Evolutionary conservation across 192 early-diverging fungal genomes (phyloP).

Genomic region (Jimgerdemannia lactiflua): DNA sequence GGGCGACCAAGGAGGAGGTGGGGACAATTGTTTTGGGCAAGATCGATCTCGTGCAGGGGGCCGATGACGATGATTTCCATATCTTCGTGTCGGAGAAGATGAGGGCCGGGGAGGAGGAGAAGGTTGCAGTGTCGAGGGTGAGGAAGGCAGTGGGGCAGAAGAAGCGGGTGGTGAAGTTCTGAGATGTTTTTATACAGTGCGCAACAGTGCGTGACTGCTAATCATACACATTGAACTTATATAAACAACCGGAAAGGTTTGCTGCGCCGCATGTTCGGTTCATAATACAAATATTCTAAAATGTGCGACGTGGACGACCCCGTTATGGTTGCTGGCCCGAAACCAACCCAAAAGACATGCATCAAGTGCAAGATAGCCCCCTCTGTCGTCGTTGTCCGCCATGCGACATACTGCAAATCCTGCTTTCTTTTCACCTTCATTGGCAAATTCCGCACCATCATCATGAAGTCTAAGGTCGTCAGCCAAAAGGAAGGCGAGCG

Average conservation of each 20-base stretch:
- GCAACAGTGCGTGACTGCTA: no score
- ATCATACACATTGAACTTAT: no score
- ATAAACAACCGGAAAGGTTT: no score
- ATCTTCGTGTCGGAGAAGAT: slow-evolving; percentile 60
- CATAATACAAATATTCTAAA: neutral
- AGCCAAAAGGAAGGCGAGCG: slow-evolving; percentile 41
- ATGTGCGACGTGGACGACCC: neutral
- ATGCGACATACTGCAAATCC: slow-evolving; percentile 76
- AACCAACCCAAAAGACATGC: slow-evolving; percentile 34
- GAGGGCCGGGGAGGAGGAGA: slow-evolving; percentile 15
- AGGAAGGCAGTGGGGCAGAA: slow-evolving; percentile 9
- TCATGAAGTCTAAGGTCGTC: slow-evolving; percentile 46
- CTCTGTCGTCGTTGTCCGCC: slow-evolving; percentile 65
- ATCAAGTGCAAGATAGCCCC: slow-evolving; percentile 75
- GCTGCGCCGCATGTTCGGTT: no score
- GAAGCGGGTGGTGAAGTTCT: no score
- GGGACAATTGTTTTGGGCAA: slow-evolving; percentile 65
- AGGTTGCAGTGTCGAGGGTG: slow-evolving; percentile 26
- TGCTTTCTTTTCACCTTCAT: slow-evolving; percentile 71
- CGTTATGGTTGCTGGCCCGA: neutral
- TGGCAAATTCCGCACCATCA: slow-evolving; percentile 65
- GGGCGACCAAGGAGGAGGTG: slow-evolving; percentile 55
- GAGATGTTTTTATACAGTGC: no score
- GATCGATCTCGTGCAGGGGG: slow-evolving; percentile 80
- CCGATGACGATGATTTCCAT: slow-evolving; percentile 93